These are phyloP conservation scores for Gossypium stocksii DNA, from an alignment of 345 rosid genomes.

Conservation along the genomic window DNA sequence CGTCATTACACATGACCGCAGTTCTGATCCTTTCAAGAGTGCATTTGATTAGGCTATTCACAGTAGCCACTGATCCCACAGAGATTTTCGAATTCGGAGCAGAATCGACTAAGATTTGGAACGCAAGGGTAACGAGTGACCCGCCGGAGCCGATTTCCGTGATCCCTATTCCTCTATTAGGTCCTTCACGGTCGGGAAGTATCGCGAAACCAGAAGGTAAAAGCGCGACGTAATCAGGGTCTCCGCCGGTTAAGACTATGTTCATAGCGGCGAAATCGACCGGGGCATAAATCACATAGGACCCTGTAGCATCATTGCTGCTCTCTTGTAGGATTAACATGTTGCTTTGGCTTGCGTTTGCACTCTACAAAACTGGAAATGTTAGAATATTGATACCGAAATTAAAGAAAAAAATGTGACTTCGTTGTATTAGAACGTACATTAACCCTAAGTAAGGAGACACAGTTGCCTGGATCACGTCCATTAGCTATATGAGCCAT, in stretches of 20 bases:
- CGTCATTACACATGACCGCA: slow-evolving; percentile 39
- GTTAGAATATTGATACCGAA: neutral
- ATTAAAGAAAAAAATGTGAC: too few relatives aligned
- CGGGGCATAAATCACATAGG: neutral
- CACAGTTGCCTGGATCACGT: neutral
- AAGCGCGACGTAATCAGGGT: neutral
- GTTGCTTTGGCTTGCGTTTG: neutral
- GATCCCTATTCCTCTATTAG: slow-evolving; percentile 19
- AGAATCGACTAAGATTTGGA: slow-evolving; percentile 88
- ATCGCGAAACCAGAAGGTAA: neutral
- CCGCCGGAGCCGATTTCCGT: slow-evolving; percentile 58
- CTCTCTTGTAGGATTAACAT: neutral
- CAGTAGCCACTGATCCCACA: slow-evolving; percentile 86
- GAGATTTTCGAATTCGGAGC: slow-evolving; percentile 89
- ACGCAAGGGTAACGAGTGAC: slow-evolving; percentile 78
- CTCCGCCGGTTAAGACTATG: neutral
- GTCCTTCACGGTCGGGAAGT: neutral
- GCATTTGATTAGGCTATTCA: slow-evolving; percentile 84
- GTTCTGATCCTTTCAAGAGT: slow-evolving; percentile 82
- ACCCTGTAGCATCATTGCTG: neutral
- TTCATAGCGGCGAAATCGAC: neutral
- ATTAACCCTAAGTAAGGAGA: neutral
- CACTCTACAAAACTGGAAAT: neutral
- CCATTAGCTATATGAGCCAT: slow-evolving; percentile 1
- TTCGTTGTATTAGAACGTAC: neutral